A percentile compares a stretch with the other conserved stretches of the same genome.
These are phyloP conservation scores for Zoysia pacifica DNA, from an alignment of 176 grass and related monocot species.

Conservation along the genomic window DNA sequence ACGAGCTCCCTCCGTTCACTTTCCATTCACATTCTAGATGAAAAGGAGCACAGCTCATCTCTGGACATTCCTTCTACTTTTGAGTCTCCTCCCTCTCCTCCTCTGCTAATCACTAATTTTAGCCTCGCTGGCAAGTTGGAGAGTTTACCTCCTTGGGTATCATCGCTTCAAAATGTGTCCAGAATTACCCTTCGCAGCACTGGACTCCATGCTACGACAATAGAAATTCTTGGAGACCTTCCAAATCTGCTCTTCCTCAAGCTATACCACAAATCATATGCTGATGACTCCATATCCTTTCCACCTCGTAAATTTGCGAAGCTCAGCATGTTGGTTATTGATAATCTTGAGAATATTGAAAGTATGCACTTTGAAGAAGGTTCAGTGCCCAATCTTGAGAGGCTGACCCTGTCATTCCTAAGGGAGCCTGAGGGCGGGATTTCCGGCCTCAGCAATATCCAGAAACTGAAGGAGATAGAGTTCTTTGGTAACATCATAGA, in stretches of 20 bases:
- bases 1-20: constrained; percentile 7
- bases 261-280: constrained; percentile 21
- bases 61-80: constrained; percentile 16
- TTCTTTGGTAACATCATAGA: constrained; percentile 32
- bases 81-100: background rate
- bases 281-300: constrained; percentile 1
- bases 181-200: constrained; percentile 17
- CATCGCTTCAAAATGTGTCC: background rate
- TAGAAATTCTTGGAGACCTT: constrained; percentile 10
- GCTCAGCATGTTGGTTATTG: constrained; percentile 13
- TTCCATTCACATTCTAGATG: constrained; percentile 26
- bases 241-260: constrained; percentile 32
- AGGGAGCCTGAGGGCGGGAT: constrained; percentile 11
- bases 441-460: background rate
- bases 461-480: constrained; percentile 12
- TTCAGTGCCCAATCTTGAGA: constrained; percentile 25
- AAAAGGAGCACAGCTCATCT: constrained; percentile 5
- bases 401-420: constrained; percentile 19
- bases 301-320: background rate
- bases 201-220: background rate
- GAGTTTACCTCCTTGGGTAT: constrained; percentile 23
- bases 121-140: background rate
- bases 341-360: constrained; percentile 28
- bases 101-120: constrained; percentile 24
- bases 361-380: constrained; percentile 12